Base-by-base conservation (phyloP, 768 basidiomycete species). In the Ramaria sp. region DNA sequence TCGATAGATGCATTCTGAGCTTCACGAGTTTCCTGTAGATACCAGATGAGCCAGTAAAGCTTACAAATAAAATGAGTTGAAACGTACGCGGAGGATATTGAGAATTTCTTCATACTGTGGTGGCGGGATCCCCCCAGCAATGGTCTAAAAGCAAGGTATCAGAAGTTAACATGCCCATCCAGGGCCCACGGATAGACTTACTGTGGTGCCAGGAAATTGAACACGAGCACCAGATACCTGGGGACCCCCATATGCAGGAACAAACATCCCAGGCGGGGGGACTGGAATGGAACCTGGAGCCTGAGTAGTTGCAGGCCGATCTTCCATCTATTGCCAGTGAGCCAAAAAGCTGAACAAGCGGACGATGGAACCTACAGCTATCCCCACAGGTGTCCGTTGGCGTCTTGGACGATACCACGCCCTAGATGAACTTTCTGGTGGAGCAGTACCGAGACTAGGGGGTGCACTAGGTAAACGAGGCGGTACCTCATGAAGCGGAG, bases 1-100 rank as follows among this genome's bases (percentile, higher is more conserved):
- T 85, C 82, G 13, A 88, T 76, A 25, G 84, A 83, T 0, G 85
- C 86, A 18, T 79, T 66, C 64, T 87, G 84, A 0, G 84, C 84
- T 5, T 78, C 66, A 3, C 83, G 83, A 65, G 85, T 88, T 70
- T 88, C 84, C 88, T 90, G 59, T 18, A 48, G 22, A 51, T 51
- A 59, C 25, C 36, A 16, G 13, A 7, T 22, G 15, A 20, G 27
- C 18, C 49, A 50, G 3, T 3, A 13, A 34, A 51, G 15, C 30
- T 13, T 3, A 47, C 22, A 22, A 51, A 50, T 13, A 48, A 36
- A 39, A 36, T 13, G 15, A 6, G 15, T 10, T 43, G 28, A 48
- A 9, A 55, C 62, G 34, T 36, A 64, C 63, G 22, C 59, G 45
- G 12, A 64, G 54, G 55, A 89, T 75, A 42, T 77, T 73, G 73